Base-by-base conservation (phyloP, 2,329 filamentous ascomycete species). In the Fusarium dimerum region DNA sequence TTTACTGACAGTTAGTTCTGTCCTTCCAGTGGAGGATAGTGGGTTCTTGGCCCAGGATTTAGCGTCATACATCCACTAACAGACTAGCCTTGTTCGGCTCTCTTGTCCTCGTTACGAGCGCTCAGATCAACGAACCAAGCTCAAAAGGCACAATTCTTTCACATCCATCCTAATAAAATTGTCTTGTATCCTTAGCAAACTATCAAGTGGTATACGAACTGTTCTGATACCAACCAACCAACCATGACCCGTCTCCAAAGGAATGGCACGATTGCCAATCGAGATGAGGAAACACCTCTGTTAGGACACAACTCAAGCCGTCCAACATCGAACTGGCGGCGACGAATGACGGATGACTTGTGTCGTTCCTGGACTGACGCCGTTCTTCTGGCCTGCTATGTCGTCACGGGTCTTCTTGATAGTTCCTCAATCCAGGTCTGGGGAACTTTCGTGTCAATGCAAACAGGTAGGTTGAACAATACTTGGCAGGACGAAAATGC, bases 381-480 rank as follows among this genome's bases (percentile, higher is more conserved):
- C 1, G 74, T 90, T 10, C 76, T 93, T 40, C 75, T 93, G 3
- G 73, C 83, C 40, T 90, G 87, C 71, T 92, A 92, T 68, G 73
- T 89, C 56, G 86, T 91, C 65, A 92, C 89, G 0, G 89, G 89
- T 5, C 74, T 93, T 4, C 78, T 91, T 12, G 89, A 93, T 71
- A 90, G 87, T 71, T 84, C 87, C 2, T 85, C 88, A 2, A 87
- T 89, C 40, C 86, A 85, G 49, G 87, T 88, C 40, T 92, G 88
- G 86, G 87, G 88, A 11, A 86, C 86, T 1, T 93, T 93, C 64
- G 88, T 91, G 36, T 89, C 86, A 66, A 92, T 92, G 89, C 89
- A 92, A 68, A 92, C 89, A 40, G 88, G 88, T 83, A 62, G 57
- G 75, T 71, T 26, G 20, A 29, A 12, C 36, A 41, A 12, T 12